Conservation (phyloP, 164 flowering plant genomes). For the Liquidambar formosana region DNA sequence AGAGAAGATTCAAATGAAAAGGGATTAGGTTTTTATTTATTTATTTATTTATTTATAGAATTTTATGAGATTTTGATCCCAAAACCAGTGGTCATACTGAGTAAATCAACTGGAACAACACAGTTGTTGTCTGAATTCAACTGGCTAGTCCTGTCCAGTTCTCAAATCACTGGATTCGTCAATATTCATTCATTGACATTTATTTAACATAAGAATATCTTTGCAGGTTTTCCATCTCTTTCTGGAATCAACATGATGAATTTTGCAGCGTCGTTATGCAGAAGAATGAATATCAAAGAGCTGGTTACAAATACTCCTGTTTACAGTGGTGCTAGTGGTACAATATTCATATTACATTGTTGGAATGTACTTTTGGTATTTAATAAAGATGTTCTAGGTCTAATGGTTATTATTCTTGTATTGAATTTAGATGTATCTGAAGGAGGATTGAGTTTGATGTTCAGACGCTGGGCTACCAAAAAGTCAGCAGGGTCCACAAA, state of each 20-base stretch:
- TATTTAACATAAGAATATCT: neutral
- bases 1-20: no score
- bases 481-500: constrained; percentile 93
- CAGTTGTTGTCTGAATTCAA: neutral
- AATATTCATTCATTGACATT: neutral
- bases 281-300: constrained; percentile 51
- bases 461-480: constrained; percentile 95
- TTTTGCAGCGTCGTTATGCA: constrained; percentile 45
- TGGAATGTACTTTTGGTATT: neutral
- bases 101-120: no score
- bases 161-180: neutral
- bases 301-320: constrained; percentile 50
- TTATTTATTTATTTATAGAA: no score
- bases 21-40: no score
- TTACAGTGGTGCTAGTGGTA: constrained; percentile 49
- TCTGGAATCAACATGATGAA: constrained; percentile 32
- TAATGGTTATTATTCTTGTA: neutral
- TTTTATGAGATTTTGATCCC: no score
- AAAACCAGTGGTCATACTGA: no score
- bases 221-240: constrained; percentile 3
- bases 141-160: neutral
- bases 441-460: constrained; percentile 62
- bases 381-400: neutral
- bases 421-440: constrained; percentile 51
- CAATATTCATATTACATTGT: neutral